A percentile compares a stretch with the other conserved stretches of the same genome.
Conservation (phyloP, 139 green algal genomes). For the Parachlorella kessleri region DNA sequence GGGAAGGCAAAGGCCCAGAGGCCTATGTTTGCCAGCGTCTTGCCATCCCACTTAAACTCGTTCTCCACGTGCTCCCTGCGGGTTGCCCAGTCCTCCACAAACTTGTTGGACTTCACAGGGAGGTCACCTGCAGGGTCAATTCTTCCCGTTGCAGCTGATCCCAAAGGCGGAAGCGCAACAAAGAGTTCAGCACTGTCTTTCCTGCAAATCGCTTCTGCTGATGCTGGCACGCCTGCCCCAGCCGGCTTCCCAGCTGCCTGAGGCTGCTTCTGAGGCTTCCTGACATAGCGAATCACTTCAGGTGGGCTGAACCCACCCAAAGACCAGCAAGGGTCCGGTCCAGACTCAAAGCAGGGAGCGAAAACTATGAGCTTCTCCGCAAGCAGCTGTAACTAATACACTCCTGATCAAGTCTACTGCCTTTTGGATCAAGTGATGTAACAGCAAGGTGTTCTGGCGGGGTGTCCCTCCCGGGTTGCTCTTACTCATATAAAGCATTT, state of each 20-base stretch:
- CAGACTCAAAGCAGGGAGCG: too few relatives aligned
- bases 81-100: constrained; percentile 45
- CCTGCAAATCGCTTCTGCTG: constrained; percentile 18
- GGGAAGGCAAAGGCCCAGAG: constrained; percentile 10
- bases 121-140: constrained; percentile 10
- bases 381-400: too few relatives aligned
- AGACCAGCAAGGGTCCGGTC: too few relatives aligned
- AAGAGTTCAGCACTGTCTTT: constrained; percentile 2
- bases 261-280: neutral
- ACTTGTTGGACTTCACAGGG: constrained; percentile 54
- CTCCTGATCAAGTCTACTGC: too few relatives aligned
- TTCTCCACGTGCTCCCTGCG: constrained; percentile 49
- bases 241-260: neutral
- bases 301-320: too few relatives aligned
- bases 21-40: constrained; percentile 20
- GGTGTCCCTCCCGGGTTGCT: too few relatives aligned
- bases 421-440: too few relatives aligned
- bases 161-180: neutral
- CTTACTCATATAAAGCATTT: too few relatives aligned
- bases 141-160: neutral
- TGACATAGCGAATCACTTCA: too few relatives aligned
- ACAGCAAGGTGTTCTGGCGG: too few relatives aligned
- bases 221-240: neutral
- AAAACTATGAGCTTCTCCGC: too few relatives aligned
- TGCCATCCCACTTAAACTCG: constrained; percentile 37